These are phyloP conservation scores for Penicillium nordicum DNA, from an alignment of 2,329 filamentous ascomycete species.

Conservation along the genomic window DNA sequence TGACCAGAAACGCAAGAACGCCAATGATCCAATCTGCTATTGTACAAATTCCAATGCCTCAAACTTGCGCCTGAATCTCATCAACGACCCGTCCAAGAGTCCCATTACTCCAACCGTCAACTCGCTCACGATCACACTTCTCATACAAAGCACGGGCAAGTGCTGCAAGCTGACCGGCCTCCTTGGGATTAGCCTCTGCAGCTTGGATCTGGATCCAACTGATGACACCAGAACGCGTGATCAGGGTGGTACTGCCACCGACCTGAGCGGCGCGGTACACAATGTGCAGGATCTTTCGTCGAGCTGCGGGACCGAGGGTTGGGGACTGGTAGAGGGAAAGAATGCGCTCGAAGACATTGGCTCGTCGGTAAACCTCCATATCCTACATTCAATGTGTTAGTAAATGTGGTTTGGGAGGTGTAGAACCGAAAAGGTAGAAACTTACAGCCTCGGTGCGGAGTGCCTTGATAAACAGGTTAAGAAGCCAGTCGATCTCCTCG, in stretches of 20 bases:
- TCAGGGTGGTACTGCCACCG: conserved; percentile 72
- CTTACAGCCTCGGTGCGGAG: conserved; percentile 53
- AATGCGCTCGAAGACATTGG: conserved; percentile 69
- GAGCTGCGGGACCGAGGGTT: conserved; percentile 57
- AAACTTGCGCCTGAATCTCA: conserved; percentile 14
- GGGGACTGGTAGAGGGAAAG: conserved; percentile 67
- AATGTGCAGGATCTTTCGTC: conserved; percentile 60
- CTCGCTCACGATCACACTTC: conserved; percentile 64
- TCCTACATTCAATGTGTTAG: conserved; percentile 34
- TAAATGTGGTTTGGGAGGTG: not conserved
- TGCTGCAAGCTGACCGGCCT: conserved; percentile 45
- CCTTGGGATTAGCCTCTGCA: conserved; percentile 47
- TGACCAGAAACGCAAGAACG: not conserved
- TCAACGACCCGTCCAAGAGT: conserved; percentile 35
- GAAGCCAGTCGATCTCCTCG: conserved; percentile 70
- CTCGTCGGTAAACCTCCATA: conserved; percentile 51
- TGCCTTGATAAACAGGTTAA: conserved; percentile 68
- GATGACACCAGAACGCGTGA: conserved; percentile 70
- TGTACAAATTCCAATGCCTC: not conserved
- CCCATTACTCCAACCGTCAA: conserved; percentile 63
- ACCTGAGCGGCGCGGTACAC: conserved; percentile 66
- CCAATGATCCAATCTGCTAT: not conserved
- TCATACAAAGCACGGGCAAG: conserved; percentile 61
- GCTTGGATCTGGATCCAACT: conserved; percentile 69
- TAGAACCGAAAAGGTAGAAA: not conserved